Conservation (phyloP, 345 rosid genomes). For the Iberis pinnata region DNA sequence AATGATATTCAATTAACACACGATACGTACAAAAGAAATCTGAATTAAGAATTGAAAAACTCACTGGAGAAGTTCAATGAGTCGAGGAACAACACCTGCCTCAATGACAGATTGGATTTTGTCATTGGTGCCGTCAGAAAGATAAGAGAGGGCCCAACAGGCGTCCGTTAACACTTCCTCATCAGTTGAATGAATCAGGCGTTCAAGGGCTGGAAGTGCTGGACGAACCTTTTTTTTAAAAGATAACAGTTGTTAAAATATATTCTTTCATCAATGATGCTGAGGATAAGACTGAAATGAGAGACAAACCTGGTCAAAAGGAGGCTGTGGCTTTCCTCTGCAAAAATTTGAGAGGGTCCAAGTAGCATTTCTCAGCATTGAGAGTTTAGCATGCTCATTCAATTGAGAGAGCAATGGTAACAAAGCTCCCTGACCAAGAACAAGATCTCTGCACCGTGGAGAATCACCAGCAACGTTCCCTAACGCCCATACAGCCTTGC, state of each 20-base stretch:
- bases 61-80: constrained; percentile 78
- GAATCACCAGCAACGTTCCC: constrained; percentile 38
- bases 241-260: too few species aligned
- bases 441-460: constrained; percentile 36
- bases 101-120: constrained; percentile 93
- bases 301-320: constrained; percentile 61
- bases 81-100: constrained; percentile 77
- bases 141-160: constrained; percentile 96
- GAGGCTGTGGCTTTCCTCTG: constrained; percentile 80
- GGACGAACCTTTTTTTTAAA: constrained; percentile 53
- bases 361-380: constrained; percentile 35
- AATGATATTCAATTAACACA: background rate
- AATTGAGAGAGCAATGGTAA: constrained; percentile 31
- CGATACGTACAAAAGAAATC: too few species aligned
- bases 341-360: constrained; percentile 50
- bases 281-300: background rate
- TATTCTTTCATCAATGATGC: too few species aligned
- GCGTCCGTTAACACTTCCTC: constrained; percentile 98
- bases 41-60: constrained; percentile 25
- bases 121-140: constrained; percentile 95
- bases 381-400: constrained; percentile 35
- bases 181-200: constrained; percentile 74
- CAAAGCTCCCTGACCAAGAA: constrained; percentile 30
- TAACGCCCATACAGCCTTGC: constrained; percentile 34
- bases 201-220: constrained; percentile 86